Conservation (phyloP, 306 rosid genomes). For the Argentina anserina region DNA sequence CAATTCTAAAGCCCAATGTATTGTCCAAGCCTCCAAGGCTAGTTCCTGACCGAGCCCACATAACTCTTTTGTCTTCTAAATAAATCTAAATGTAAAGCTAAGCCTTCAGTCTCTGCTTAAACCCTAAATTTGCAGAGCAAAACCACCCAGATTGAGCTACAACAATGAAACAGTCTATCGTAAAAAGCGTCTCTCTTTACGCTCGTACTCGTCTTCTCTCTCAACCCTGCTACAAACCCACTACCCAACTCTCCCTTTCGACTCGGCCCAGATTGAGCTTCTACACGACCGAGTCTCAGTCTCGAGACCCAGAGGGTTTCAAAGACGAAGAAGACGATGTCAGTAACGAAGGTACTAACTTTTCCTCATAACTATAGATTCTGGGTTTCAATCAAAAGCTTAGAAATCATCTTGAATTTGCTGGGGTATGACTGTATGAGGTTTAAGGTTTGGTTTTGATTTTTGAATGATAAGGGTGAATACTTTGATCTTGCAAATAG, state of each 20-base stretch:
- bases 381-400: background rate
- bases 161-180: slow-evolving; percentile 35
- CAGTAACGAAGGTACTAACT: slow-evolving; percentile 25
- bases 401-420: background rate
- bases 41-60: background rate
- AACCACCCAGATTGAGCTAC: background rate
- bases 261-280: slow-evolving; percentile 33
- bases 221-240: slow-evolving; percentile 7
- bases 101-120: background rate
- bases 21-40: background rate
- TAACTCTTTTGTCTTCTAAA: background rate
- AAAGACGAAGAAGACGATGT: slow-evolving; percentile 9
- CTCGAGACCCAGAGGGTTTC: slow-evolving; percentile 9
- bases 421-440: background rate
- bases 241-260: slow-evolving; percentile 20
- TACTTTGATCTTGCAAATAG: background rate
- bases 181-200: slow-evolving; percentile 38
- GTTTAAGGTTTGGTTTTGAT: background rate
- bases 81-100: background rate
- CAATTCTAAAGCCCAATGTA: background rate
- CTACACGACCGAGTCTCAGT: slow-evolving; percentile 38
- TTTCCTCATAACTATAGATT: background rate
- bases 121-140: background rate
- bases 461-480: background rate
- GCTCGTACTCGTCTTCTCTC: slow-evolving; percentile 36